These are phyloP conservation scores for Hyaloscypha variabilis DNA, from an alignment of 495 filamentous ascomycete genomes.

Conservation along the genomic window DNA sequence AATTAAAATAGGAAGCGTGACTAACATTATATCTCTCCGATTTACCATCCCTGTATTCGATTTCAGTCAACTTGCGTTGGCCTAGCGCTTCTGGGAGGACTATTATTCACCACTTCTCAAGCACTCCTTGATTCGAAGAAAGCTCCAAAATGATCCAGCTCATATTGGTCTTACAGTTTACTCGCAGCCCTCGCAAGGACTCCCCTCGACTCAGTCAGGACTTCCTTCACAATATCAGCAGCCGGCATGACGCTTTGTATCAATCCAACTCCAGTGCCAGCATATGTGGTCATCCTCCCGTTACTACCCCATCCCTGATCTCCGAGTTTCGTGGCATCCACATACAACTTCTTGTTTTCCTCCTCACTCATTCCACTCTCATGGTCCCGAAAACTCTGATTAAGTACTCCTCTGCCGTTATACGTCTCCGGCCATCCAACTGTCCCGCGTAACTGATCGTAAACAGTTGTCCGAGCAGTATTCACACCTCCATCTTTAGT, in stretches of 20 bases:
- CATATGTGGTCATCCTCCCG: constrained; percentile 73
- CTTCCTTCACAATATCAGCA: constrained; percentile 66
- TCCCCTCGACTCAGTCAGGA: constrained; percentile 43
- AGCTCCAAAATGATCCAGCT: too few species aligned
- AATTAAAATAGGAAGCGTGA: too few species aligned
- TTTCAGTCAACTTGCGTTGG: too few species aligned
- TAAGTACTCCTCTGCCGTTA: constrained; percentile 63
- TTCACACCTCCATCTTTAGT: constrained; percentile 63
- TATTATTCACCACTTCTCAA: too few species aligned
- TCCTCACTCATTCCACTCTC: constrained; percentile 55
- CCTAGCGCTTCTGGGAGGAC: too few species aligned
- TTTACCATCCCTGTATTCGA: too few species aligned
- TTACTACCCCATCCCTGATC: constrained; percentile 63
- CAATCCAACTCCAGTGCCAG: constrained; percentile 61
- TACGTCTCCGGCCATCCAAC: constrained; percentile 68
- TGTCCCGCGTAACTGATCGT: constrained; percentile 70
- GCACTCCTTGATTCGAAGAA: too few species aligned
- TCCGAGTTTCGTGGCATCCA: constrained; percentile 45
- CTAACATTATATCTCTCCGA: too few species aligned
- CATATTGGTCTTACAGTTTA: constrained; percentile 13
- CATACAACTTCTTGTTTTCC: constrained; percentile 61
- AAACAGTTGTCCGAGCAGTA: constrained; percentile 69
- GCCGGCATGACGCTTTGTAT: constrained; percentile 68
- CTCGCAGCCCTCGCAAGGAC: constrained; percentile 9
- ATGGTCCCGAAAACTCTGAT: constrained; percentile 62